A percentile compares a stretch with the other conserved stretches of the same genome.
Evolutionary conservation across 305 asterid species (phyloP).

Genomic region (Fraxinus albicans): DNA sequence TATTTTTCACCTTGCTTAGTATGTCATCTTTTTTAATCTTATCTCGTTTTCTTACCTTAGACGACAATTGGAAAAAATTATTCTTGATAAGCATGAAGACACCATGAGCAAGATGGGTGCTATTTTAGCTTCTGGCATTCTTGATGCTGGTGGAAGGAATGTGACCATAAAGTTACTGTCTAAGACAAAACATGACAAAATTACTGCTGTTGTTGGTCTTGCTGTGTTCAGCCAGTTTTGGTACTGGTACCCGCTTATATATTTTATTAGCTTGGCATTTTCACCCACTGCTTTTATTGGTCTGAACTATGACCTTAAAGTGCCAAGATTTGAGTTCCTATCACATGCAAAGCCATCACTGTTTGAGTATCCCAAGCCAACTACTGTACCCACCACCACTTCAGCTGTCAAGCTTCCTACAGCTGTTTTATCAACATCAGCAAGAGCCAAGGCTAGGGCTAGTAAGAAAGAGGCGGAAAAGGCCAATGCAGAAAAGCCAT

Average conservation of each 20-base stretch:
- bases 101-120: constrained; percentile 99
- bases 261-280: constrained; percentile 84
- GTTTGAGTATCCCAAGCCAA: constrained; percentile 93
- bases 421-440: constrained; percentile 90
- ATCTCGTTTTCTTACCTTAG: constrained; percentile 31
- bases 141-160: constrained; percentile 95
- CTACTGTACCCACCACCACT: constrained; percentile 71
- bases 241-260: constrained; percentile 99
- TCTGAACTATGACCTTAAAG: constrained; percentile 82
- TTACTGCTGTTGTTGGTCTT: constrained; percentile 91
- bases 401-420: constrained; percentile 91
- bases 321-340: constrained; percentile 84
- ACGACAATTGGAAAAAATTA: constrained; percentile 95
- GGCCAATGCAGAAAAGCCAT: constrained; percentile 49
- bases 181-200: constrained; percentile 84
- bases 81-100: constrained; percentile 95
- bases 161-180: constrained; percentile 81
- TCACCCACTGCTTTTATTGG: constrained; percentile 97
- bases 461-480: constrained; percentile 87
- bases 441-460: constrained; percentile 86
- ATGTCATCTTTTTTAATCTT: background rate
- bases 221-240: constrained; percentile 99
- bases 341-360: constrained; percentile 94
- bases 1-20: background rate
- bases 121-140: constrained; percentile 89